These are phyloP conservation scores for Diutina ranongensis DNA, from an alignment of 1,139 yeast genomes.

Conservation along the genomic window DNA sequence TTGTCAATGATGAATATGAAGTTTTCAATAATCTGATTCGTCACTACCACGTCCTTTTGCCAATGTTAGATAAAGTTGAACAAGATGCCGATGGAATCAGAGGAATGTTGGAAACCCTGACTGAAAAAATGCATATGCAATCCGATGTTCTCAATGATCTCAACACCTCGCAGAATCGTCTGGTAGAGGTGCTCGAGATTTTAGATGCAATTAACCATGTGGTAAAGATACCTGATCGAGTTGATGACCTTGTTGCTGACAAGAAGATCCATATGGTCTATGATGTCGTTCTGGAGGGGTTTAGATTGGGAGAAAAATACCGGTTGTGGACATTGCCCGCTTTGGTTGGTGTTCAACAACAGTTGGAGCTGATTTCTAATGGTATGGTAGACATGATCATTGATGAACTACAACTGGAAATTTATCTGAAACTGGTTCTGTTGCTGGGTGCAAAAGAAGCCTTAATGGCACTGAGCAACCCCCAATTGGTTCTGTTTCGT, in stretches of 20 bases:
- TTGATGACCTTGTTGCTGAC: slow-evolving; percentile 56
- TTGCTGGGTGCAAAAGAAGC: slow-evolving; percentile 1
- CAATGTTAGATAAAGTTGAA: slow-evolving; percentile 47
- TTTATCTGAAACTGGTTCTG: slow-evolving; percentile 25
- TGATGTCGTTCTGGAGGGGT: slow-evolving; percentile 45
- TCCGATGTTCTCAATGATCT: slow-evolving; percentile 51
- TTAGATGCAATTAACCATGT: slow-evolving; percentile 60
- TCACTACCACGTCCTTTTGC: slow-evolving; percentile 23
- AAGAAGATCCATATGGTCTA: slow-evolving; percentile 66
- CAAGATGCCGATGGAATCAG: slow-evolving; percentile 38
- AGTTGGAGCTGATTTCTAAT: slow-evolving; percentile 52
- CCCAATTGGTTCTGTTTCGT: slow-evolving; percentile 3
- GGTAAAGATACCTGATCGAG: slow-evolving; percentile 44
- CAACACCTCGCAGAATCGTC: slow-evolving; percentile 49
- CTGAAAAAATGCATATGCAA: slow-evolving; percentile 41
- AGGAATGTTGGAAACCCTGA: slow-evolving; percentile 38
- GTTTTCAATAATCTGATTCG: slow-evolving; percentile 61
- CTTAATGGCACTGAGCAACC: not conserved
- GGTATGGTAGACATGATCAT: slow-evolving; percentile 59
- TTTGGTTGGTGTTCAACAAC: slow-evolving; percentile 42
- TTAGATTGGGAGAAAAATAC: slow-evolving; percentile 44
- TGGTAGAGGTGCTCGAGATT: slow-evolving; percentile 60
- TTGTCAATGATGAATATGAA: slow-evolving; percentile 77
- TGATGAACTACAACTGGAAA: slow-evolving; percentile 65
- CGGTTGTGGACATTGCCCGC: slow-evolving; percentile 55